Base-by-base conservation (phyloP, 805 yeast genomes). In the Novakomyces olei region DNA sequence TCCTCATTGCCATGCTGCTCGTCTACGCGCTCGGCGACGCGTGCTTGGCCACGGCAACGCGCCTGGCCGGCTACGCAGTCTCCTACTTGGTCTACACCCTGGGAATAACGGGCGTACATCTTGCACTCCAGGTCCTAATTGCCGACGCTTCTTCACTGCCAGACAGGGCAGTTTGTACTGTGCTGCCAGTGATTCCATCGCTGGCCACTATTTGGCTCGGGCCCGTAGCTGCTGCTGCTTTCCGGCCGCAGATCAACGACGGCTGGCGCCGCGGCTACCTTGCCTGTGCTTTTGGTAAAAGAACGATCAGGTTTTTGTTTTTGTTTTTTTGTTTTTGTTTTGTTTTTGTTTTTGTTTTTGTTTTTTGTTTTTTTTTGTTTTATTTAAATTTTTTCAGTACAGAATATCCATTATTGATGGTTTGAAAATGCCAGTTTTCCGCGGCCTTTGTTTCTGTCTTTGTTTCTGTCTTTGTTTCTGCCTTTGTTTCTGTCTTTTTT, bases 281-380 rank as follows among this genome's bases (percentile, higher is more conserved):
- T 66, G 12, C 76, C 78, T 18, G 54, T 55, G 36, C 46, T 51
- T 4, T 53, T 72, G 36, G 44, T 73, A 44, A 66, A 56, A 37
- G 74, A 72, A 48, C 61, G 74, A 41, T 73, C 74, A 38, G 68
- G 73, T 16, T 69, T 73, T 69, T 53, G 73, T n/a, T 72, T 78
- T 8, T 45, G 70, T 36, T 41, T 57, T 19, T 54, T 69, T 35
- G 67, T 66, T 3, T 53, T 70, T 41, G 51, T 71, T 36, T 56
- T 67, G 37, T 64, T 69, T 48, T 58, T 68, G 45, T 15, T 25
- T n/a, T 29, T 15, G n/a, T 29, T 6, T 17, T 12, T 29, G 19
- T 29, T 29, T 19, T 17, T n/a, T n/a, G n/a, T n/a, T n/a, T n/a
- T n/a, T n/a, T n/a, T n/a, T n/a, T n/a, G n/a, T n/a, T n/a, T n/a